Evolutionary conservation across 2,329 filamentous ascomycete species (phyloP), one percentile per base, ranked within the genome.

Genomic region (Tetracladium maxilliforme): DNA sequence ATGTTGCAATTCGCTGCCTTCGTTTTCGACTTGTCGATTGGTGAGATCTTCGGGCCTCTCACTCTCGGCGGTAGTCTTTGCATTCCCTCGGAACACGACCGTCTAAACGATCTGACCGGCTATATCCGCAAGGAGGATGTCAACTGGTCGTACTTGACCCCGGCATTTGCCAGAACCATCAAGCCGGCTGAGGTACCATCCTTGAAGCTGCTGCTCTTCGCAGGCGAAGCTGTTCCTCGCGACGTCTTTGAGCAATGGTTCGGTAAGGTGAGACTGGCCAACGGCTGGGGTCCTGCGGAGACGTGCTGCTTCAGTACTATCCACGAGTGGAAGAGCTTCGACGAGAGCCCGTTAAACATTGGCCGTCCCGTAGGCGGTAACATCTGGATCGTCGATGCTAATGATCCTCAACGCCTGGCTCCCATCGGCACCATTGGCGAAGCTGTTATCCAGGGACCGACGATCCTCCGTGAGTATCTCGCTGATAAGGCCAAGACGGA

Each of bases 381-480:
- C n/a, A n/a, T n/a, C n/a, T n/a, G n/a, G n/a, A n/a, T n/a, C n/a
- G n/a, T n/a, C n/a, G n/a, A n/a, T n/a, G n/a, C n/a, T n/a, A n/a
- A n/a, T n/a, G n/a, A n/a, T n/a, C n/a, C n/a, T n/a, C n/a, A n/a
- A n/a, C n/a, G n/a, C n/a, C n/a, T n/a, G n/a, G n/a, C n/a, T n/a
- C n/a, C n/a, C n/a, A n/a, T n/a, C n/a, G n/a, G n/a, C n/a, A n/a
- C n/a, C n/a, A n/a, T n/a, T n/a, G n/a, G n/a, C n/a, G n/a, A n/a
- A n/a, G n/a, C n/a, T n/a, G n/a, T n/a, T n/a, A n/a, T n/a, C n/a
- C n/a, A 64, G 32, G 66, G 66, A 0, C 67, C 68, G 2, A 58
- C 67, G n/a, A 64, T 78, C 3, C 69, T 68, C 7, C 51, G 64
- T 17, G 70, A 69, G 14, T 78, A 78, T 30, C 47, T 74, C 13